Conservation (phyloP, 345 rosid species). For the Syzygium aqueum region DNA sequence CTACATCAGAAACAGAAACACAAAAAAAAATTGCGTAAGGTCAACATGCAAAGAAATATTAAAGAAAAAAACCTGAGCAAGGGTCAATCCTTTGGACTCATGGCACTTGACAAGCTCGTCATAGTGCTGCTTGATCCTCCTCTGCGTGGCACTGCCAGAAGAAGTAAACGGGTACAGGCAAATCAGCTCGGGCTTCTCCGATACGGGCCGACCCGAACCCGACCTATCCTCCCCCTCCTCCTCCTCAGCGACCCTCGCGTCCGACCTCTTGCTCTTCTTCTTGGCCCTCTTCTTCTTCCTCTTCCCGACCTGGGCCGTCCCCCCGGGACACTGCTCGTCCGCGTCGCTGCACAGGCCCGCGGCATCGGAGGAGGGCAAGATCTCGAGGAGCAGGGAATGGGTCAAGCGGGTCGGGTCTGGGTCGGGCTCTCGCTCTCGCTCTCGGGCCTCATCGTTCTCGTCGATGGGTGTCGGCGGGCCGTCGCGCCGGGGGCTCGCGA, state of each 20-base stretch:
- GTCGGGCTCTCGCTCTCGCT: neutral
- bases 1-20: neutral
- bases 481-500: neutral
- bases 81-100: slow-evolving; percentile 56
- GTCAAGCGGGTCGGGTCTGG: neutral
- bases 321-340: slow-evolving; percentile 4
- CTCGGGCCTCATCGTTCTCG: neutral
- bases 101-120: slow-evolving; percentile 71
- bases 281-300: slow-evolving; percentile 30
- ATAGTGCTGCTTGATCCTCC: slow-evolving; percentile 87
- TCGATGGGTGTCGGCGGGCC: slow-evolving; percentile 5
- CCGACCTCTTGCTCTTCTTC: slow-evolving; percentile 39
- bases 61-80: slow-evolving; percentile 51
- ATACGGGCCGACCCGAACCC: slow-evolving; percentile 11
- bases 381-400: neutral
- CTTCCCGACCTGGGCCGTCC: slow-evolving; percentile 4
- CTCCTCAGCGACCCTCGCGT: slow-evolving; percentile 5
- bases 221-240: slow-evolving; percentile 4
- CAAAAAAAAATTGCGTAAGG: neutral
- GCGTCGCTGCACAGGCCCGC: slow-evolving; percentile 8
- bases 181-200: slow-evolving; percentile 46
- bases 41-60: neutral
- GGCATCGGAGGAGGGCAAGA: neutral
- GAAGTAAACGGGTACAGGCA: slow-evolving; percentile 80
- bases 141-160: slow-evolving; percentile 78